A percentile compares a stretch with the other conserved stretches of the same genome.
These are phyloP conservation scores for Mycena kentingensis DNA, from an alignment of 768 basidiomycete genomes.

Conservation along the genomic window DNA sequence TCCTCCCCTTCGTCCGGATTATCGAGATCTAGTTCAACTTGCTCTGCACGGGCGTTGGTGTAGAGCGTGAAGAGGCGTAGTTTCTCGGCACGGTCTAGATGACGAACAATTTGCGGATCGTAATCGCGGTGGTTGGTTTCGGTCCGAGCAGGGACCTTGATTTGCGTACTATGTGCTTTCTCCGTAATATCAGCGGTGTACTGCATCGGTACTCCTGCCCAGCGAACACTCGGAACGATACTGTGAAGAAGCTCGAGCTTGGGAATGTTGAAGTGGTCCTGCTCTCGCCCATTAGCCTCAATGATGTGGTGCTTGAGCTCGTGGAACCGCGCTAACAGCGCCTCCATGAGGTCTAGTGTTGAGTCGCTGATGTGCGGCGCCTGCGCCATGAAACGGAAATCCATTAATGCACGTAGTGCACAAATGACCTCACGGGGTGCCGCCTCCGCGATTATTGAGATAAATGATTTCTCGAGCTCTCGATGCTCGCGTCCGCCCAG, in stretches of 20 bases:
- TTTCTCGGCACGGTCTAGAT: no score
- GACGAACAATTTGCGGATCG: no score
- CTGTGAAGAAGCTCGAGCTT: constrained; percentile 44
- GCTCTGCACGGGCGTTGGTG: constrained; percentile 19
- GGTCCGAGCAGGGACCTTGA: no score
- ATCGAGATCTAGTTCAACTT: constrained; percentile 10
- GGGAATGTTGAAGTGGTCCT: constrained; percentile 45
- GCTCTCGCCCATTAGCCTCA: no score
- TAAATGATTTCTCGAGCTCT: constrained; percentile 40
- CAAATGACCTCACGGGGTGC: constrained; percentile 31
- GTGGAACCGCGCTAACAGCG: constrained; percentile 29
- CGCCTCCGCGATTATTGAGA: constrained; percentile 37
- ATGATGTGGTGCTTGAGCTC: no score
- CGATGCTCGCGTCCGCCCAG: constrained; percentile 43
- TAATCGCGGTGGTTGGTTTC: no score
- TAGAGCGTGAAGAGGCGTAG: no score
- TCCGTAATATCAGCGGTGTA: no score
- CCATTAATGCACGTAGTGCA: constrained; percentile 35
- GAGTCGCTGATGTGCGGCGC: constrained; percentile 28
- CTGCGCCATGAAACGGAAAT: no score
- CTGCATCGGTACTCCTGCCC: no score
- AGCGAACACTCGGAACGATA: constrained; percentile 30
- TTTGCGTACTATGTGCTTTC: no score
- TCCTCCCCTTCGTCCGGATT: constrained; percentile 3
- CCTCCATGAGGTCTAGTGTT: constrained; percentile 19